phyloP scores from a whole-genome alignment of 306 rosid genomes.

The Castanospermum australe region DNA sequence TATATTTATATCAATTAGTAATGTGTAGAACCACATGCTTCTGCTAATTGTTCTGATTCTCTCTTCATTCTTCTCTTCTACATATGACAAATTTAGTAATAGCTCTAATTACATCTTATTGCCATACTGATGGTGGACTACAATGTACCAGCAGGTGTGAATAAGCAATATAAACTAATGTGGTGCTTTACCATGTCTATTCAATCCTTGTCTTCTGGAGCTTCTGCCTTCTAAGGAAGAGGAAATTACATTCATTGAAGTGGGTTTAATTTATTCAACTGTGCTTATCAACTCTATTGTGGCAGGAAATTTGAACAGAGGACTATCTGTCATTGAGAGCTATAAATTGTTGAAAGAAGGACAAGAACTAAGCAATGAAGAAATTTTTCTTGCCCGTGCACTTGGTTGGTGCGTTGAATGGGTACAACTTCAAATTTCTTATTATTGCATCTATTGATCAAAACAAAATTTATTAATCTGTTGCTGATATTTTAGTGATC shows the following conservation, averaged over 20 bases:
- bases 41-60: too few relatives aligned
- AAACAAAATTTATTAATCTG: not conserved
- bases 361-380: constrained; percentile 17
- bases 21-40: too few relatives aligned
- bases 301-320: constrained; percentile 27
- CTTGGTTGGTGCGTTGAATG: constrained; percentile 31
- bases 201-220: not conserved
- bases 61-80: not conserved
- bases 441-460: not conserved
- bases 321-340: constrained; percentile 20
- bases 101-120: not conserved
- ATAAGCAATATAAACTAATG: not conserved
- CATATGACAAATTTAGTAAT: not conserved
- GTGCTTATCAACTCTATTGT: not conserved
- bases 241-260: not conserved
- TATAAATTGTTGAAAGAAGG: constrained; percentile 17
- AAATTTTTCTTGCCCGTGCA: constrained; percentile 16
- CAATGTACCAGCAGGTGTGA: constrained; percentile 59
- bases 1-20: too few relatives aligned
- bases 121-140: constrained; percentile 43
- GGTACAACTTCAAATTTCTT: not conserved
- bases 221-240: not conserved
- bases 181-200: not conserved
- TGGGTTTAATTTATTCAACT: not conserved
- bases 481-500: not conserved